Evolutionary conservation across 2,329 filamentous ascomycete species (phyloP).

Genomic region (Fusarium fujikuroi): DNA sequence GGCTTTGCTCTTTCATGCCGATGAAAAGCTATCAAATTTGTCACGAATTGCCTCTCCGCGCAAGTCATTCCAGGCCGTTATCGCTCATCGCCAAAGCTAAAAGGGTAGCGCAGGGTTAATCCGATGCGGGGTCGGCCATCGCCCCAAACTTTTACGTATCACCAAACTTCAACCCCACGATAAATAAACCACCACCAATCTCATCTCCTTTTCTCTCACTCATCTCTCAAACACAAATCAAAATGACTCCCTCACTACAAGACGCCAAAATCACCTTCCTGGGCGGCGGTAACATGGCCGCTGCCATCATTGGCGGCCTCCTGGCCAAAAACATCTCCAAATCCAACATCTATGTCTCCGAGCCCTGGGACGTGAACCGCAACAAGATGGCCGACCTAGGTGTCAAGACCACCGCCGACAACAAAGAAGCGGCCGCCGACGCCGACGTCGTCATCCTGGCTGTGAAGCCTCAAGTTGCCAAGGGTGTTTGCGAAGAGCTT

Average conservation of each 20-base stretch:
- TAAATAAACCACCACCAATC: background rate
- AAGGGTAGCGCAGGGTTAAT: slow-evolving; percentile 35
- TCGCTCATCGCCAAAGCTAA: slow-evolving; percentile 17
- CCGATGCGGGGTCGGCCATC: slow-evolving; percentile 33
- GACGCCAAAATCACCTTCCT: slow-evolving; percentile 52
- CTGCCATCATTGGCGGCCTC: slow-evolving; percentile 63
- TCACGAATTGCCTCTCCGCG: background rate
- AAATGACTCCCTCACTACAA: slow-evolving; percentile 45
- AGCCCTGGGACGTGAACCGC: slow-evolving; percentile 65
- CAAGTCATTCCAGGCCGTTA: slow-evolving; percentile 9
- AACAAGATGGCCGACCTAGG: slow-evolving; percentile 59
- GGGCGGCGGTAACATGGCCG: slow-evolving; percentile 64
- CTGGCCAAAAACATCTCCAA: slow-evolving; percentile 55
- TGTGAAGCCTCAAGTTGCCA: slow-evolving; percentile 63
- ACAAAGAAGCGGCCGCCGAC: slow-evolving; percentile 55
- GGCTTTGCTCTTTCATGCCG: background rate
- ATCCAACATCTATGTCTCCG: slow-evolving; percentile 59
- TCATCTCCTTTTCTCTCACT: background rate
- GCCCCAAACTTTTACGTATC: slow-evolving; percentile 31
- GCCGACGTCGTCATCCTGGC: slow-evolving; percentile 61
- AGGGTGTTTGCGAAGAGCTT: slow-evolving; percentile 59
- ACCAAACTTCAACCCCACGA: slow-evolving; percentile 24
- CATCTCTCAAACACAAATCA: background rate
- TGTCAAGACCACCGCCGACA: slow-evolving; percentile 59
- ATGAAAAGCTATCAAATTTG: background rate